Evolutionary conservation across 2,329 filamentous ascomycete genomes (phyloP).

Genomic region (Dactylonectria macrodidyma): DNA sequence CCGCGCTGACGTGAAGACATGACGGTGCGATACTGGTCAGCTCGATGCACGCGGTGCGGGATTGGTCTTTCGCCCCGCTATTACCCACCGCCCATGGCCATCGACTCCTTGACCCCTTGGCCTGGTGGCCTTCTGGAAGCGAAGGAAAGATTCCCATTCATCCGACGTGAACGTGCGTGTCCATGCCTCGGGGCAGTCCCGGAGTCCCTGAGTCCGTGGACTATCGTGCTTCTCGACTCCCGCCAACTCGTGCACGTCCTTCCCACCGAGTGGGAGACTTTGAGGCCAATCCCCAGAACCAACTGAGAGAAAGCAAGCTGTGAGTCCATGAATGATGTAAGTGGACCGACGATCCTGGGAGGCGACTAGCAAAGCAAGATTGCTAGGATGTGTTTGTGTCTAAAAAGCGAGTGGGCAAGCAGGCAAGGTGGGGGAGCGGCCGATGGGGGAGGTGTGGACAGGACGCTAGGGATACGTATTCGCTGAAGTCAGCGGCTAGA

Average conservation of each 20-base stretch:
- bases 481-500: constrained; percentile 18
- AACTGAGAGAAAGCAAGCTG: constrained; percentile 31
- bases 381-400: constrained; percentile 21
- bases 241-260: constrained; percentile 31
- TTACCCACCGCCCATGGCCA: constrained; percentile 2
- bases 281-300: constrained; percentile 29
- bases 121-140: constrained; percentile 20
- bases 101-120: not conserved
- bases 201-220: constrained; percentile 6
- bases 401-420: not conserved
- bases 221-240: constrained; percentile 32
- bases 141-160: constrained; percentile 22
- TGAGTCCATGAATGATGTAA: constrained; percentile 49
- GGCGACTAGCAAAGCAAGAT: constrained; percentile 25
- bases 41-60: constrained; percentile 14
- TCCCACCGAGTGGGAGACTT: constrained; percentile 17
- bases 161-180: constrained; percentile 19
- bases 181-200: constrained; percentile 32
- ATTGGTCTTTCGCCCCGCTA: constrained; percentile 11
- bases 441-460: constrained; percentile 28
- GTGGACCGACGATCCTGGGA: constrained; percentile 43
- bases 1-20: constrained; percentile 13
- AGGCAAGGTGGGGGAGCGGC: constrained; percentile 40
- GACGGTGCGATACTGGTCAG: constrained; percentile 16
- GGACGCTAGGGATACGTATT: constrained; percentile 13